Percentiles rank a stretch among this genome's conserved stretches.
Conservation (phyloP, 345 rosid species). For the Citrus unshiu region DNA sequence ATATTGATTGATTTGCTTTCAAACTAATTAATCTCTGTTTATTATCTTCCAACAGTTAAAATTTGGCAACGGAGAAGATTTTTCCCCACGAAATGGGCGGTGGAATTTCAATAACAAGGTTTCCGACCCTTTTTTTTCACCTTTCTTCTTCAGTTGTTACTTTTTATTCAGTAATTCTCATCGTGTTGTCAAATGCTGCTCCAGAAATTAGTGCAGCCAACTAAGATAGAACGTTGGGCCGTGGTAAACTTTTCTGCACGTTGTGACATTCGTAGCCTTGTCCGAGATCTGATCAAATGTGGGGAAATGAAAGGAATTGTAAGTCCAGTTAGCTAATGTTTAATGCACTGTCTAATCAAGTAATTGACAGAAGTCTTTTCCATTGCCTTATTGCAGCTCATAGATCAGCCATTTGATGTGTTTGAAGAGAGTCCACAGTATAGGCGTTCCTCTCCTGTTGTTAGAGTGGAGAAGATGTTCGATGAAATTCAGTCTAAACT, state of each 20-base stretch:
- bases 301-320: conserved; percentile 85
- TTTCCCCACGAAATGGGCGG: conserved; percentile 71
- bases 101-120: conserved; percentile 98
- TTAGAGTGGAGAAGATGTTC: conserved; percentile 87
- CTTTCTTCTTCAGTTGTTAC: not conserved
- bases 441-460: conserved; percentile 49
- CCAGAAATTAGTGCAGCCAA: conserved; percentile 76
- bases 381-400: conserved; percentile 20
- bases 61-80: conserved; percentile 80
- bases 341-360: not conserved
- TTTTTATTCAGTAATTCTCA: conserved; percentile 11
- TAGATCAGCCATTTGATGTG: conserved; percentile 52
- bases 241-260: conserved; percentile 90
- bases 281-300: conserved; percentile 57
- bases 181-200: conserved; percentile 8
- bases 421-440: conserved; percentile 50
- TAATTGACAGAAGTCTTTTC: not conserved
- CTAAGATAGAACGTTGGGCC: conserved; percentile 71
- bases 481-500: conserved; percentile 54
- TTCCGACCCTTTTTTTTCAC: not conserved
- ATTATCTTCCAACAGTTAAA: conserved; percentile 49
- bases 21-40: not conserved
- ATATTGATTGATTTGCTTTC: not conserved
- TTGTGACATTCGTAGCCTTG: conserved; percentile 52
- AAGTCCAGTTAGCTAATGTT: conserved; percentile 24